Conservation (phyloP, 352 stramenopile species). For the Phytopythium helicoides region DNA sequence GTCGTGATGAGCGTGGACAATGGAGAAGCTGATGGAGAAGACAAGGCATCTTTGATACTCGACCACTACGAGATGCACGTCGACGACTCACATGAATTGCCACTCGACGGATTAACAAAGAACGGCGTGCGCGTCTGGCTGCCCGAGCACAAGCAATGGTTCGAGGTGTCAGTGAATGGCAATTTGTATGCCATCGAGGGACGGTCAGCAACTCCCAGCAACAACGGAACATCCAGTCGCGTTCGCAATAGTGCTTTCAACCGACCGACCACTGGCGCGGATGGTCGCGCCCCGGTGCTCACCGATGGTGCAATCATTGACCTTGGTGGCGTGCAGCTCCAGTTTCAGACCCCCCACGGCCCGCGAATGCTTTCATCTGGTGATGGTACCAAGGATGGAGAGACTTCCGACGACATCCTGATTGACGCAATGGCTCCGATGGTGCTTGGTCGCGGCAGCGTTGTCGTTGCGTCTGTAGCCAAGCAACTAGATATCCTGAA, state of each 20-base stretch:
- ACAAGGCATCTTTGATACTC: conserved; percentile 13
- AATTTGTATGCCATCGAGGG: conserved; percentile 68
- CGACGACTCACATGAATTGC: conserved; percentile 30
- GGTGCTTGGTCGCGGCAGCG: conserved; percentile 24
- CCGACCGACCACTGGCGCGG: conserved; percentile 36
- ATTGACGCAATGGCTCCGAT: conserved; percentile 25
- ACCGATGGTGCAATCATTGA: conserved; percentile 76
- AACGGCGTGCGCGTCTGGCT: conserved; percentile 80
- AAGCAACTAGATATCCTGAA: conserved; percentile 69
- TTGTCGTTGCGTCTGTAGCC: conserved; percentile 40
- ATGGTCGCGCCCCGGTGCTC: conserved; percentile 42
- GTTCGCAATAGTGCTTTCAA: conserved; percentile 66
- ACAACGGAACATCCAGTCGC: conserved; percentile 5
- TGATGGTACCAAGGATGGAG: background rate
- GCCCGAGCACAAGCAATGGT: conserved; percentile 70
- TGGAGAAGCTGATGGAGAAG: conserved; percentile 15
- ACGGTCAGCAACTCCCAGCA: conserved; percentile 15
- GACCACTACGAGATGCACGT: conserved; percentile 47
- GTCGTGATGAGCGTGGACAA: conserved; percentile 10
- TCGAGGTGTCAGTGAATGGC: conserved; percentile 80
- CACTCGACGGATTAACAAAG: conserved; percentile 75
- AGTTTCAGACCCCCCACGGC: conserved; percentile 56
- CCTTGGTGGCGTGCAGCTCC: conserved; percentile 69
- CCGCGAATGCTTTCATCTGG: conserved; percentile 6
- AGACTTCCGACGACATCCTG: conserved; percentile 3